Evolutionary conservation across 2,329 filamentous ascomycete genomes (phyloP).

Genomic region (Stachybotrys chartarum): DNA sequence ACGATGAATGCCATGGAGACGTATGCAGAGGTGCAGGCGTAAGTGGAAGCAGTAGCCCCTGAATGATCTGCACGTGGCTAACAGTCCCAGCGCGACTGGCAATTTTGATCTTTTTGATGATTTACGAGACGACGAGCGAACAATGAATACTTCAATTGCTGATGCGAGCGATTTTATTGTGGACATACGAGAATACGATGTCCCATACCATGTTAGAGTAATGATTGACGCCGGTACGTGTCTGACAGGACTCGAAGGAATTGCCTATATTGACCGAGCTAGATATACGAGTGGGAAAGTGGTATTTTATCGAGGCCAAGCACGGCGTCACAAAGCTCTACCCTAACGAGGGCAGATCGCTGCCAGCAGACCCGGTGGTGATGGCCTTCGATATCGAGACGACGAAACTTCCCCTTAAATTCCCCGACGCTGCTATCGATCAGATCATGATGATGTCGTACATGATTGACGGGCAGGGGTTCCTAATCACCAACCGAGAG

Average conservation of each 20-base stretch:
- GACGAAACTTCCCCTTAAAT: conserved; percentile 90
- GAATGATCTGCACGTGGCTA: conserved; percentile 2
- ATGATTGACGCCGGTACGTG: conserved; percentile 79
- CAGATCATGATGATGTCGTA: conserved; percentile 99
- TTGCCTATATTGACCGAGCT: conserved; percentile 13
- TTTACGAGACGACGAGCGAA: conserved; percentile 70
- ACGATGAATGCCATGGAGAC: conserved; percentile 96
- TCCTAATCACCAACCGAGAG: conserved; percentile 94
- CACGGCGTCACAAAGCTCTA: conserved; percentile 80
- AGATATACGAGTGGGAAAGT: conserved; percentile 94
- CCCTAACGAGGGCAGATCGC: conserved; percentile 79
- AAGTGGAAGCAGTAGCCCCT: conserved; percentile 24
- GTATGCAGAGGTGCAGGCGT: conserved; percentile 93
- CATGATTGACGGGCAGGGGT: conserved; percentile 98
- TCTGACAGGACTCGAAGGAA: background rate
- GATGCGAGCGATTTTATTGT: conserved; percentile 96
- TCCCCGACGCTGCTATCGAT: conserved; percentile 88
- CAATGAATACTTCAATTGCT: conserved; percentile 65
- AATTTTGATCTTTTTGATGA: conserved; percentile 96
- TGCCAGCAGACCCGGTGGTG: conserved; percentile 91
- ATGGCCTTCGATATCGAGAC: conserved; percentile 99
- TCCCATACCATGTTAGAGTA: conserved; percentile 98
- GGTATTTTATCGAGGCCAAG: conserved; percentile 93
- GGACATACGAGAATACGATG: conserved; percentile 98
- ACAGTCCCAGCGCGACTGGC: conserved; percentile 54